Evolutionary conservation across 192 early-diverging fungal genomes (phyloP).

Genomic region (Umbelopsis vinacea): DNA sequence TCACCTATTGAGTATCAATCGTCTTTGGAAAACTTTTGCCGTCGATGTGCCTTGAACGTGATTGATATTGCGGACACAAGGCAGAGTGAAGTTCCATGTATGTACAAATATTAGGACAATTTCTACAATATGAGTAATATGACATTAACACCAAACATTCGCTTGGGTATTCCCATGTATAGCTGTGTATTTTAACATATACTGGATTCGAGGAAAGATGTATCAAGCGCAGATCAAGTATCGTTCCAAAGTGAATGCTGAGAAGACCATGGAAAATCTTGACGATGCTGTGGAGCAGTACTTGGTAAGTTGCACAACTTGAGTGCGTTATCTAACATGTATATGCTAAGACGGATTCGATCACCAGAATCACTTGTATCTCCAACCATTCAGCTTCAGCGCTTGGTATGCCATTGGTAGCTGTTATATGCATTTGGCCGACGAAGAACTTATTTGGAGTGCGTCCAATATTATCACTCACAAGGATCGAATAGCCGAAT

Average conservation of each 20-base stretch:
- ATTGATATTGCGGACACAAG: slow-evolving; percentile 18
- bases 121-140: not conserved
- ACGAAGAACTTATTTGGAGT: slow-evolving; percentile 68
- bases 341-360: not conserved
- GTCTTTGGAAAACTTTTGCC: slow-evolving; percentile 19
- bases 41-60: slow-evolving; percentile 24
- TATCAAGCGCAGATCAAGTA: slow-evolving; percentile 53
- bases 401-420: slow-evolving; percentile 70
- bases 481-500: slow-evolving; percentile 52
- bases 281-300: slow-evolving; percentile 60
- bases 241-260: slow-evolving; percentile 48
- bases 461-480: slow-evolving; percentile 59
- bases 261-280: slow-evolving; percentile 60
- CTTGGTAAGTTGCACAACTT: slow-evolving; percentile 33
- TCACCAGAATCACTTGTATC: slow-evolving; percentile 50
- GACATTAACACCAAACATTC: not conserved
- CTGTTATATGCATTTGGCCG: slow-evolving; percentile 60
- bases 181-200: slow-evolving; percentile 59
- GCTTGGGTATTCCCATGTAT: not conserved
- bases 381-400: slow-evolving; percentile 58
- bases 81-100: slow-evolving; percentile 33
- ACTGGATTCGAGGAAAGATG: slow-evolving; percentile 61
- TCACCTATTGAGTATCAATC: slow-evolving; percentile 41
- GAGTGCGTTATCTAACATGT: not conserved
- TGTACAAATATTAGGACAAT: not conserved